phyloP scores from a whole-genome alignment of 495 filamentous ascomycete genomes.

The Penicillium fimorum region DNA sequence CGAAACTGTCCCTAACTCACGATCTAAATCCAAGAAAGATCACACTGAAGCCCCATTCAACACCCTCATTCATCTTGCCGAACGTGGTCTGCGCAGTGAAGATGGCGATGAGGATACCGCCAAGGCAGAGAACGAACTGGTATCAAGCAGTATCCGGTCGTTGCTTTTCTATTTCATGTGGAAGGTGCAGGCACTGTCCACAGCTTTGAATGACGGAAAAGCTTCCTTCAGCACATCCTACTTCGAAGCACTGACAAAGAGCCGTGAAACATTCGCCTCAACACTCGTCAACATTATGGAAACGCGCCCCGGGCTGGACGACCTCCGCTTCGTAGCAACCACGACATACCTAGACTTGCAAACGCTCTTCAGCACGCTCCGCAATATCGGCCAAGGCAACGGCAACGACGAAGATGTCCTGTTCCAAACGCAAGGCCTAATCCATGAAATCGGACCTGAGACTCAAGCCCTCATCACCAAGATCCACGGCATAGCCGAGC shows the following conservation, averaged over 20 bases:
- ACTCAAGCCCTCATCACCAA: slow-evolving; percentile 62
- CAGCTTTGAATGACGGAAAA: slow-evolving; percentile 38
- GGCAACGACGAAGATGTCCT: slow-evolving; percentile 49
- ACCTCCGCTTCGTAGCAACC: slow-evolving; percentile 71
- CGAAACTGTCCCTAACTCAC: slow-evolving; percentile 52
- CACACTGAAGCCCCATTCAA: slow-evolving; percentile 55
- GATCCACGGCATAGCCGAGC: slow-evolving; percentile 73
- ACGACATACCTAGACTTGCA: slow-evolving; percentile 75
- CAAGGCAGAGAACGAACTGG: slow-evolving; percentile 71
- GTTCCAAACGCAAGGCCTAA: slow-evolving; percentile 56
- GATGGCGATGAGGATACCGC: slow-evolving; percentile 63
- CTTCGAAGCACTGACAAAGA: slow-evolving; percentile 44
- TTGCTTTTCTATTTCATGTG: slow-evolving; percentile 92
- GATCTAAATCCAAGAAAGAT: slow-evolving; percentile 50
- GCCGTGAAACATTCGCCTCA: slow-evolving; percentile 51
- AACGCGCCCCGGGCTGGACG: slow-evolving; percentile 58
- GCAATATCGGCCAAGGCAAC: slow-evolving; percentile 41
- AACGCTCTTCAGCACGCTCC: slow-evolving; percentile 73
- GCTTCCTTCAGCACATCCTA: slow-evolving; percentile 52
- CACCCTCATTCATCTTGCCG: slow-evolving; percentile 63
- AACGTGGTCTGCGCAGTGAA: slow-evolving; percentile 59
- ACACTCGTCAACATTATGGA: slow-evolving; percentile 66
- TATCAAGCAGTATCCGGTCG: slow-evolving; percentile 67
- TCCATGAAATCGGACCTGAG: slow-evolving; percentile 58
- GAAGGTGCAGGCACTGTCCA: slow-evolving; percentile 61